Conservation (phyloP, 768 basidiomycete genomes). For the Lactarius trivialis region DNA sequence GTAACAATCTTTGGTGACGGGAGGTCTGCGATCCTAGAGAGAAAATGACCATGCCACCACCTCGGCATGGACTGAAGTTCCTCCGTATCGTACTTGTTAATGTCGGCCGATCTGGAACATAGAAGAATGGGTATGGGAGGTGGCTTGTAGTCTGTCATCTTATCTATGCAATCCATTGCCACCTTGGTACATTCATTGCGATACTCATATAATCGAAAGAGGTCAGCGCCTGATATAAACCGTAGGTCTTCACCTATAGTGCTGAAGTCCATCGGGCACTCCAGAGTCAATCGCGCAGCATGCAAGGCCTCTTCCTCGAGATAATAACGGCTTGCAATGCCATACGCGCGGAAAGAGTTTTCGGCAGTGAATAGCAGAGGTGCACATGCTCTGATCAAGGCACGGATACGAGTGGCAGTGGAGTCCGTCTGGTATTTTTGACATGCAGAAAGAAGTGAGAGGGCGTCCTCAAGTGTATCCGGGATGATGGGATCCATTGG, state of each 20-base stretch:
- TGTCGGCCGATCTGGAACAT: neutral
- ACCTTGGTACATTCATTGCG: neutral
- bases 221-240: constrained; percentile 6
- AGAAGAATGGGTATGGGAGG: neutral
- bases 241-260: constrained; percentile 4
- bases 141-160: neutral
- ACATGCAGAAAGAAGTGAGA: constrained; percentile 8
- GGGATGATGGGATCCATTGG: constrained; percentile 1
- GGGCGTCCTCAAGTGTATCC: neutral
- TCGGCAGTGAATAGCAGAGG: neutral
- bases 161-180: neutral
- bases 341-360: constrained; percentile 10
- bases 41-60: constrained; percentile 12
- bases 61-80: constrained; percentile 1
- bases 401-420: neutral
- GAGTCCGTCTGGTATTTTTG: constrained; percentile 15
- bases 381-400: neutral
- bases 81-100: neutral
- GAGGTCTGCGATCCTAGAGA: neutral
- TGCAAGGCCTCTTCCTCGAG: constrained; percentile 5
- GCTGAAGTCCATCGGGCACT: neutral
- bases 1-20: constrained; percentile 5
- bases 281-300: neutral
- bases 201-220: neutral
- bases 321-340: constrained; percentile 7